These are phyloP conservation scores for Annulohypoxylon nitens DNA, from an alignment of 495 filamentous ascomycete species.

Conservation along the genomic window DNA sequence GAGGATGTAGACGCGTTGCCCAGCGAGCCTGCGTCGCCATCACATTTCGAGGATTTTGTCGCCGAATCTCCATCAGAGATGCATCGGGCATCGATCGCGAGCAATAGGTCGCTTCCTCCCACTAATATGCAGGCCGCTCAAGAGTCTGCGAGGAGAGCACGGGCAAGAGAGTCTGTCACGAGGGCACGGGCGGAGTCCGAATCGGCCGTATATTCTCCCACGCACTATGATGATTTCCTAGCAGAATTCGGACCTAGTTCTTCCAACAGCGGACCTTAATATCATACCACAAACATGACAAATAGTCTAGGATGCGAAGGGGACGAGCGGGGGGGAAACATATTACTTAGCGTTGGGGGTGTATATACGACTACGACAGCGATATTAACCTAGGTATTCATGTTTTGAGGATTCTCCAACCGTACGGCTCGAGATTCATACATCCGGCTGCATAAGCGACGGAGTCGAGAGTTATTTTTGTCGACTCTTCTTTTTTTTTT, in stretches of 20 bases:
- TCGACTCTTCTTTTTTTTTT: constrained; percentile 10
- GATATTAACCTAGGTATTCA: background rate
- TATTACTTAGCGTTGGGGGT: constrained; percentile 16
- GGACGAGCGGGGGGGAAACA: background rate
- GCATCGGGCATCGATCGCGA: constrained; percentile 13
- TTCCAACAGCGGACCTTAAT: constrained; percentile 42
- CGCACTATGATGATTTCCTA: constrained; percentile 9
- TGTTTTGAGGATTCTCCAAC: constrained; percentile 28
- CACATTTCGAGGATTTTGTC: background rate
- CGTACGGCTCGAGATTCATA: constrained; percentile 41
- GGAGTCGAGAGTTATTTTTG: constrained; percentile 41
- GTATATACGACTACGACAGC: constrained; percentile 34
- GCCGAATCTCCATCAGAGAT: background rate
- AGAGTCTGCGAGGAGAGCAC: constrained; percentile 47
- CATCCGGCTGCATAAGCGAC: constrained; percentile 48
- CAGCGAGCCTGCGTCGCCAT: background rate
- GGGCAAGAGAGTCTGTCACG: constrained; percentile 35
- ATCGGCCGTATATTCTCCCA: constrained; percentile 21
- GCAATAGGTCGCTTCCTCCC: constrained; percentile 6
- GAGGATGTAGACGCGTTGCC: constrained; percentile 16
- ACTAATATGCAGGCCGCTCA: constrained; percentile 44
- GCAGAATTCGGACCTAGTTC: constrained; percentile 42
- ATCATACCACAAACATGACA: background rate
- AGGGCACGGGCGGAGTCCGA: constrained; percentile 45
- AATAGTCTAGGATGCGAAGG: background rate